Conservation (phyloP, 2,329 filamentous ascomycete genomes). For the Hymenoscyphus salicellus region DNA sequence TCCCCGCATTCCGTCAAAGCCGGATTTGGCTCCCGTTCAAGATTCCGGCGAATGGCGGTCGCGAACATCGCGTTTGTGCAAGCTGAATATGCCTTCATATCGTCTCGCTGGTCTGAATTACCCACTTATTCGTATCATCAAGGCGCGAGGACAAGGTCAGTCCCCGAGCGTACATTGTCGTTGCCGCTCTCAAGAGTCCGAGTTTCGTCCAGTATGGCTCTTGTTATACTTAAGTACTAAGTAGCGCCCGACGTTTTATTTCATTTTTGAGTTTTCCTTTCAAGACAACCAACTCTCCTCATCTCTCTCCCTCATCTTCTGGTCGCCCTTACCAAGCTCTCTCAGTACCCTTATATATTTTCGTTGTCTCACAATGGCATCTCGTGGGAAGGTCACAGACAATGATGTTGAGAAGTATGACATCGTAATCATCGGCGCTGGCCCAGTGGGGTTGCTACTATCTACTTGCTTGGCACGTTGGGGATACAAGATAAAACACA, state of each 20-base stretch:
- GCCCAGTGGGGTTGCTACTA: slow-evolving; percentile 82
- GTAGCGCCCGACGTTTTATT: background rate
- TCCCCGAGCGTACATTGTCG: background rate
- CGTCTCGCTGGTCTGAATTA: background rate
- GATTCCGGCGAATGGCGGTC: background rate
- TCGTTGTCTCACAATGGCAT: background rate
- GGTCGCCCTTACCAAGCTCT: background rate
- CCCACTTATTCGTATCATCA: background rate
- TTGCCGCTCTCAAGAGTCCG: background rate
- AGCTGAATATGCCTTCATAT: background rate
- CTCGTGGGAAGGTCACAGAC: slow-evolving; percentile 11
- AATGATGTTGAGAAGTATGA: slow-evolving; percentile 47
- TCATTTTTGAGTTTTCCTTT: background rate
- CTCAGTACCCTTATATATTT: background rate
- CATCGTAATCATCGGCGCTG: slow-evolving; percentile 81
- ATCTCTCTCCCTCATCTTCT: background rate
- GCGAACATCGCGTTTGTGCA: background rate
- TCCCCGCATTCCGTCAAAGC: background rate
- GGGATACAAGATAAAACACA: slow-evolving; percentile 94
- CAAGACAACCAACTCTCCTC: background rate
- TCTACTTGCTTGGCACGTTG: slow-evolving; percentile 85
- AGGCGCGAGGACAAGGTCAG: background rate
- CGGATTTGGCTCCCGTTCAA: background rate
- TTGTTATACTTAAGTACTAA: background rate
- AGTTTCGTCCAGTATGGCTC: background rate